Conservation (phyloP, 164 flowering plant genomes). For the Piper longum region DNA sequence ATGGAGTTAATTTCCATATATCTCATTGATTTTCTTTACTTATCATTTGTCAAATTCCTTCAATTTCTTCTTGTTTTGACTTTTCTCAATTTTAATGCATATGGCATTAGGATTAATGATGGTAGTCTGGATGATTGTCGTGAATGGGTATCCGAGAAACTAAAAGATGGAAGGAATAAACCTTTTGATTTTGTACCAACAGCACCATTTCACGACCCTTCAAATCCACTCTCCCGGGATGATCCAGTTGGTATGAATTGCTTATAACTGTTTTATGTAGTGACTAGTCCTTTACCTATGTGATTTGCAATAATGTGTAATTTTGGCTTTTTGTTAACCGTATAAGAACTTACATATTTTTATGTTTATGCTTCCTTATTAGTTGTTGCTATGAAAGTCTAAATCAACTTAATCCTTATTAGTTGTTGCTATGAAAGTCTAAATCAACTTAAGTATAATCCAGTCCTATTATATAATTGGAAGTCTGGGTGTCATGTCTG, state of each 20-base stretch:
- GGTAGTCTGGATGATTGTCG: conserved; percentile 42
- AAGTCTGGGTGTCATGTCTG: no score
- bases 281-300: no score
- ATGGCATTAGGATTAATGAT: conserved; percentile 25
- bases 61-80: not conserved
- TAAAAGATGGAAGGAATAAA: conserved; percentile 46
- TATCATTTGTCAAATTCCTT: not conserved
- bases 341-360: no score
- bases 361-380: not conserved
- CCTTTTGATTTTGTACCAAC: conserved; percentile 67
- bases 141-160: conserved; percentile 43
- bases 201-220: conserved; percentile 43
- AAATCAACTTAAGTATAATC: no score
- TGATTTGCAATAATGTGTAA: no score
- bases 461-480: no score
- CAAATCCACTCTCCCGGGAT: conserved; percentile 18
- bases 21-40: not conserved
- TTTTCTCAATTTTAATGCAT: not conserved
- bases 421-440: no score
- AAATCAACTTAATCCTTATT: not conserved
- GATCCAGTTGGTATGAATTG: conserved; percentile 28
- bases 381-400: no score
- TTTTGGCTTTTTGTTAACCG: no score
- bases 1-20: conserved; percentile 39
- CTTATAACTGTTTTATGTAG: not conserved